Conservation (phyloP, 2,329 filamentous ascomycete genomes). For the Chaetomiaceae sp. region DNA sequence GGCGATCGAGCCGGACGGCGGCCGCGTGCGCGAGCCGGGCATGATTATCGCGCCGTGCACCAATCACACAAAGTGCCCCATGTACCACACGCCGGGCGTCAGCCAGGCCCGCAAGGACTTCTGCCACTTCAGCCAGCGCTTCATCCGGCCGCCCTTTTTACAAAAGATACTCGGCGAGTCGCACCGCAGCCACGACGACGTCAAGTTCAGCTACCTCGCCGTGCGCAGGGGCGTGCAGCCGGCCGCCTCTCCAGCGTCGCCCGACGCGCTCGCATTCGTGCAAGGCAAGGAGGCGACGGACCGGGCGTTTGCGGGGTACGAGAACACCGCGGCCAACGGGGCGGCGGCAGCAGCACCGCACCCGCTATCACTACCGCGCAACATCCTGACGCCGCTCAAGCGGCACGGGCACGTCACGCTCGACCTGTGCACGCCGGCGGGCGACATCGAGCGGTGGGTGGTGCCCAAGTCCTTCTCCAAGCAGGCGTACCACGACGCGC, state of each 20-base stretch:
- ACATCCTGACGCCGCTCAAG: conserved; percentile 78
- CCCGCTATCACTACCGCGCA: conserved; percentile 69
- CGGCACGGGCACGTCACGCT: conserved; percentile 81
- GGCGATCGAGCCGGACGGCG: conserved; percentile 39
- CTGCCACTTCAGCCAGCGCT: conserved; percentile 87
- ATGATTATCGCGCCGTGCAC: conserved; percentile 76
- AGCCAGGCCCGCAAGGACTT: conserved; percentile 76
- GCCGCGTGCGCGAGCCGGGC: conserved; percentile 50
- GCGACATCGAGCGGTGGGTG: conserved; percentile 87
- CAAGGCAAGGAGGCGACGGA: conserved; percentile 55
- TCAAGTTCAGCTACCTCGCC: conserved; percentile 84
- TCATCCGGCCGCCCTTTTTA: conserved; percentile 75
- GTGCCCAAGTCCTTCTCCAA: conserved; percentile 76
- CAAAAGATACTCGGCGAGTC: conserved; percentile 66
- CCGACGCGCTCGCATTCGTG: conserved; percentile 24
- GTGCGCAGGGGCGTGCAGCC: conserved; percentile 67
- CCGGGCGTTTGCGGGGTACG: conserved; percentile 69
- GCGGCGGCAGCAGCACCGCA: conserved; percentile 37
- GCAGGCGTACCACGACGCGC: conserved; percentile 84
- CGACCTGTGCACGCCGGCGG: conserved; percentile 84
- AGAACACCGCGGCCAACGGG: conserved; percentile 39
- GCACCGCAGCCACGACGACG: conserved; percentile 79
- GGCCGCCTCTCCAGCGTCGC: no score
- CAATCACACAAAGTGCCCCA: conserved; percentile 81
- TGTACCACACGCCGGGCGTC: conserved; percentile 71